phyloP scores from a whole-genome alignment of 2,329 filamentous ascomycete species.

The Allantophomopsis cytisporea region DNA sequence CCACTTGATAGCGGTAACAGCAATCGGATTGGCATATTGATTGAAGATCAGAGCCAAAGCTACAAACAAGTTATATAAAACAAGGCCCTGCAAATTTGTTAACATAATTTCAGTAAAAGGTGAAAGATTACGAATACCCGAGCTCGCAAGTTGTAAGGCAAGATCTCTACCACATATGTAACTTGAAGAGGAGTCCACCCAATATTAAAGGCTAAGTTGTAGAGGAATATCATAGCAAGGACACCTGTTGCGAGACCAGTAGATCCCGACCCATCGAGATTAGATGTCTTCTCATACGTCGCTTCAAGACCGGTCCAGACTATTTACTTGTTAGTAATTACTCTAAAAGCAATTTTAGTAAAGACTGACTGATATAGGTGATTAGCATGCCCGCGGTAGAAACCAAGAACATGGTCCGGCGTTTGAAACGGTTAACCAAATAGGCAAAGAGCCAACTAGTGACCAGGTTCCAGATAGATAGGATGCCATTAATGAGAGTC shows the following conservation, averaged over 20 bases:
- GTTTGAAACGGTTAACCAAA: constrained; percentile 9
- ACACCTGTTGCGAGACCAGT: constrained; percentile 6
- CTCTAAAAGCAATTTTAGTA: neutral
- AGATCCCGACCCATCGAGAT: constrained; percentile 1
- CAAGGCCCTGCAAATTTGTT: no score
- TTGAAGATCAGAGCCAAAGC: no score
- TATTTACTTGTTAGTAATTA: neutral
- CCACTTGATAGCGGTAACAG: no score
- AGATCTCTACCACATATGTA: no score
- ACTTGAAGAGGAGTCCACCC: no score
- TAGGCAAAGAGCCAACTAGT: constrained; percentile 8
- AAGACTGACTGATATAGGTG: constrained; percentile 6
- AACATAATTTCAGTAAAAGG: no score
- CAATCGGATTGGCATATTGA: no score
- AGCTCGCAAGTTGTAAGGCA: no score
- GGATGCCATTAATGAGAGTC: constrained; percentile 9
- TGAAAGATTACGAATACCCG: no score
- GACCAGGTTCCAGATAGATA: constrained; percentile 10
- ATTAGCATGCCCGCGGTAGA: constrained; percentile 8
- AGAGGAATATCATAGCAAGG: constrained; percentile 9
- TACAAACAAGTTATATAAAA: no score
- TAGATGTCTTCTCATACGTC: constrained; percentile 6
- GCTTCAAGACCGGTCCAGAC: constrained; percentile 10
- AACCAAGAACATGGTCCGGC: constrained; percentile 8
- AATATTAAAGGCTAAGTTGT: no score